phyloP scores from a whole-genome alignment of 768 basidiomycete genomes.

The Russula sp. region DNA sequence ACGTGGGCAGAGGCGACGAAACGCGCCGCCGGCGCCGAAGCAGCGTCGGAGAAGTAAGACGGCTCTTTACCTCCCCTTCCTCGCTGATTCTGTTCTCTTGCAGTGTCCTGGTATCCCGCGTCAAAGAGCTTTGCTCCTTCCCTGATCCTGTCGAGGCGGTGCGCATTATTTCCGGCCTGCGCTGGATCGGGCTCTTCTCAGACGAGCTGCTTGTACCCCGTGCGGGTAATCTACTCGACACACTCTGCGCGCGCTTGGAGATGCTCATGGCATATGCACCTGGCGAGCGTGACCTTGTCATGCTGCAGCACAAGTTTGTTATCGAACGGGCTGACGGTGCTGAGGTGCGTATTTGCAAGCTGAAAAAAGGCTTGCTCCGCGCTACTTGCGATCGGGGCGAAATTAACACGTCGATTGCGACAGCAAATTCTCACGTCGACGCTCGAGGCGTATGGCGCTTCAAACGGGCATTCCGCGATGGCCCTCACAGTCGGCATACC shows the following conservation, averaged over 20 bases:
- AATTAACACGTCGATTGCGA: slow-evolving; percentile 5
- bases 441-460: slow-evolving; percentile 80
- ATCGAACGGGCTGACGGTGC: slow-evolving; percentile 84
- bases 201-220: slow-evolving; percentile 53
- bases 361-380: neutral
- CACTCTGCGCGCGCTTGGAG: slow-evolving; percentile 88
- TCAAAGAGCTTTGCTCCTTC: slow-evolving; percentile 69
- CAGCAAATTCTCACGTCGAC: slow-evolving; percentile 88
- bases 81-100: neutral
- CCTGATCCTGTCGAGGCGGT: slow-evolving; percentile 60
- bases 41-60: slow-evolving; percentile 60
- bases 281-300: slow-evolving; percentile 92
- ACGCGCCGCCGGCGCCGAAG: slow-evolving; percentile 62
- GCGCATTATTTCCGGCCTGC: slow-evolving; percentile 83
- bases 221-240: slow-evolving; percentile 79
- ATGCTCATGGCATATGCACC: slow-evolving; percentile 85
- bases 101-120: slow-evolving; percentile 67
- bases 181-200: slow-evolving; percentile 94
- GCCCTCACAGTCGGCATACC: slow-evolving; percentile 87
- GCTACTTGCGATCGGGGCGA: neutral
- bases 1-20: slow-evolving; percentile 84
- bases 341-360: slow-evolving; percentile 38
- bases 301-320: slow-evolving; percentile 97
- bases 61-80: neutral
- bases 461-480: slow-evolving; percentile 83